Evolutionary conservation across 441 rosid species (phyloP).

Genomic region (Arabidopsis hybrid): DNA sequence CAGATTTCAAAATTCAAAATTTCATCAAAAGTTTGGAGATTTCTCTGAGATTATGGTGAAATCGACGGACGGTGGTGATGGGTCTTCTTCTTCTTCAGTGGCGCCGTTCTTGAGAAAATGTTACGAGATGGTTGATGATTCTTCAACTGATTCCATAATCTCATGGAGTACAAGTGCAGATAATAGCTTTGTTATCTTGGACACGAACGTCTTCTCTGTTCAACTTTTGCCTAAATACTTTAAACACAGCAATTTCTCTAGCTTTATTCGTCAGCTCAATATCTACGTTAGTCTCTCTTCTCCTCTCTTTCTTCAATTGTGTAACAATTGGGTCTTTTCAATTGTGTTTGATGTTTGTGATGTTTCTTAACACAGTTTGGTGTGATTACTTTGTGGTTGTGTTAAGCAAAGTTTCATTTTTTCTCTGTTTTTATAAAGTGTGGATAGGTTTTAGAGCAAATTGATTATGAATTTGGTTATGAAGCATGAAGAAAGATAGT

Average conservation of each 20-base stretch:
- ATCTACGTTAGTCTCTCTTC: slow-evolving; percentile 68
- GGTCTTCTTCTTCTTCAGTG: slow-evolving; percentile 45
- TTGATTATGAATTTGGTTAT: slow-evolving; percentile 3
- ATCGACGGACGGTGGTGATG: slow-evolving; percentile 53
- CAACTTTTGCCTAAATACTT: slow-evolving; percentile 79
- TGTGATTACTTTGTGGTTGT: slow-evolving; percentile 15
- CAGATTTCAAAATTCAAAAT: not conserved
- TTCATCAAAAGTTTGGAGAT: not conserved
- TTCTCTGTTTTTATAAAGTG: not conserved
- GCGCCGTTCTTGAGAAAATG: slow-evolving; percentile 90
- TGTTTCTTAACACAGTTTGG: slow-evolving; percentile 1
- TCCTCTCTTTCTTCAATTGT: slow-evolving; percentile 10
- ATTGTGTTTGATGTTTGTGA: not conserved
- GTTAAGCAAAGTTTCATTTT: not conserved
- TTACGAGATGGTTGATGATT: slow-evolving; percentile 90
- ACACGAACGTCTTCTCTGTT: slow-evolving; percentile 70
- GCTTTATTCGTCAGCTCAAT: slow-evolving; percentile 93
- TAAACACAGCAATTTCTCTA: slow-evolving; percentile 86
- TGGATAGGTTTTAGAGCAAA: not conserved
- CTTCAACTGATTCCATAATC: slow-evolving; percentile 64
- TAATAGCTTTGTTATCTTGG: slow-evolving; percentile 71
- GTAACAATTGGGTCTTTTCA: not conserved
- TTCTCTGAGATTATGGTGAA: slow-evolving; percentile 63
- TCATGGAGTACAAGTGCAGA: slow-evolving; percentile 66
- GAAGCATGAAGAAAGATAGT: not conserved